Evolutionary conservation across 768 basidiomycete species (phyloP).

Genomic region (Tricholoma terreum): DNA sequence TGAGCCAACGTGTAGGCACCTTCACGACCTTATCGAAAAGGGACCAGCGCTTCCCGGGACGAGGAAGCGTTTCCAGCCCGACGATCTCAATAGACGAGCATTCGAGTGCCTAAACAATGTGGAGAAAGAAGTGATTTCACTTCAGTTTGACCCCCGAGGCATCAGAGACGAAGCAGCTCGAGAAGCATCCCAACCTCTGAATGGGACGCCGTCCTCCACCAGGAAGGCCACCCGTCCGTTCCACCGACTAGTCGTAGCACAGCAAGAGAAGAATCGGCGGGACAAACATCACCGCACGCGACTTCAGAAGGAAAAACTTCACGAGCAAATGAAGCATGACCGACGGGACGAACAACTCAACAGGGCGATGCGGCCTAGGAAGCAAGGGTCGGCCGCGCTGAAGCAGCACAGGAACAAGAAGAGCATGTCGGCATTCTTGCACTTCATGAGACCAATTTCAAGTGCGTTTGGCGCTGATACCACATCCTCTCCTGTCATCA

Average conservation of each 20-base stretch:
- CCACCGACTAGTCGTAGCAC: conserved; percentile 55
- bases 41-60: conserved; percentile 43
- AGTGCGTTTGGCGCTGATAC: conserved; percentile 76
- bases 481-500: conserved; percentile 38
- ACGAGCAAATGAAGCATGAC: conserved; percentile 71
- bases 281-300: conserved; percentile 69
- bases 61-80: conserved; percentile 43
- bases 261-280: conserved; percentile 80
- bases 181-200: conserved; percentile 49
- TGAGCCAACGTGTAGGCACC: conserved; percentile 43
- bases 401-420: conserved; percentile 86
- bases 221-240: conserved; percentile 65
- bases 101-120: conserved; percentile 76
- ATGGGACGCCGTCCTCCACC: conserved; percentile 39
- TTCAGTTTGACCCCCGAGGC: conserved; percentile 68
- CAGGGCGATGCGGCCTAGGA: conserved; percentile 66
- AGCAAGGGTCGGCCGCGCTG: conserved; percentile 42
- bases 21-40: conserved; percentile 62
- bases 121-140: conserved; percentile 58
- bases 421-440: conserved; percentile 83
- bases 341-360: conserved; percentile 73
- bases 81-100: conserved; percentile 60
- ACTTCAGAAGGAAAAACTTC: conserved; percentile 70
- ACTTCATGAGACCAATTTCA: conserved; percentile 86
- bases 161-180: conserved; percentile 75